Conservation (phyloP, 2,329 filamentous ascomycete genomes). For the Penicillium paneum region DNA sequence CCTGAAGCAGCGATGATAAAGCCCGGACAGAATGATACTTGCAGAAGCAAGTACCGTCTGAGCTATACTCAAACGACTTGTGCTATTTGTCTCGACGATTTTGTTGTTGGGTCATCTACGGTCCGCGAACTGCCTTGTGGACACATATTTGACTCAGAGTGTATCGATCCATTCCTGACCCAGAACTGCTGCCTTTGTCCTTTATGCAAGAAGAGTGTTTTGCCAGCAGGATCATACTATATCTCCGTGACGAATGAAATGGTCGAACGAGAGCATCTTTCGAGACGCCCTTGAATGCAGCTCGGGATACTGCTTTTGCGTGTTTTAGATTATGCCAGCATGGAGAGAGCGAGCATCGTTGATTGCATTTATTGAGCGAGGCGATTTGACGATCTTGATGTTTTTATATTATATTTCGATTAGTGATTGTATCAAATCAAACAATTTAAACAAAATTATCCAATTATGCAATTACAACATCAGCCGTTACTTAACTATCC, state of each 20-base stretch:
- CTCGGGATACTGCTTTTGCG: background rate
- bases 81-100: conserved; percentile 85
- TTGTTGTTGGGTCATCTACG: conserved; percentile 63
- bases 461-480: background rate
- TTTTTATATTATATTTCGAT: background rate
- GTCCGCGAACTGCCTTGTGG: conserved; percentile 85
- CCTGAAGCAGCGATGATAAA: conserved; percentile 16
- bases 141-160: conserved; percentile 90
- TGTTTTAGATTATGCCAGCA: background rate
- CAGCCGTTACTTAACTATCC: background rate
- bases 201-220: conserved; percentile 78
- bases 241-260: conserved; percentile 74
- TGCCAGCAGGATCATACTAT: conserved; percentile 66
- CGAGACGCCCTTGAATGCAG: conserved; percentile 42
- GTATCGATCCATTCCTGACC: conserved; percentile 79
- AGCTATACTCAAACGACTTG: conserved; percentile 73
- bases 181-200: conserved; percentile 83
- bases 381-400: background rate
- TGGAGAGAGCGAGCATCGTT: background rate
- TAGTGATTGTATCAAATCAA: background rate
- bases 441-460: background rate
- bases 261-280: conserved; percentile 74
- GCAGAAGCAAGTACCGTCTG: conserved; percentile 22
- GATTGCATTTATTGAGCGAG: conserved; percentile 1
- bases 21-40: background rate